phyloP scores from a whole-genome alignment of 2,329 filamentous ascomycete species.

The Aspergillus jensenii region DNA sequence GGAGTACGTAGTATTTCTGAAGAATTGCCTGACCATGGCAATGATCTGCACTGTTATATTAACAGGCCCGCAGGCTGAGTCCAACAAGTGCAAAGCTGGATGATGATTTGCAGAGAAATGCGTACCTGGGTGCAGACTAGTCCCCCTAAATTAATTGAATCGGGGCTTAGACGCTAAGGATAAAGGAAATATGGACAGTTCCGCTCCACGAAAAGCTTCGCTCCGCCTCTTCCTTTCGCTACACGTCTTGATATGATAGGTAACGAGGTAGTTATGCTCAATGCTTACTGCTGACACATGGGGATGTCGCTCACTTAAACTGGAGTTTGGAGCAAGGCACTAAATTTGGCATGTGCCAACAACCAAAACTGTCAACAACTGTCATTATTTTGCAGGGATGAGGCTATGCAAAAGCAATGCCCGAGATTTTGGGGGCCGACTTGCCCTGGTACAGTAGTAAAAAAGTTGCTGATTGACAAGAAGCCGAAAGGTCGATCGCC shows the following conservation, averaged over 20 bases:
- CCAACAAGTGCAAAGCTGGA: neutral
- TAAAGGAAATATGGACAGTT: neutral
- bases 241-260: too few relatives aligned
- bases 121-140: too few relatives aligned
- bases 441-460: neutral
- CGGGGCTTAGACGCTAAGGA: neutral
- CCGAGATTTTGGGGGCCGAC: neutral
- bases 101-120: neutral
- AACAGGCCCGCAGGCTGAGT: neutral
- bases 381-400: neutral
- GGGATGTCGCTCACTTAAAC: neutral
- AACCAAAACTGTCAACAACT: neutral
- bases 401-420: neutral
- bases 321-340: neutral
- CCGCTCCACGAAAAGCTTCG: neutral
- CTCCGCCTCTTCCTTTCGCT: neutral
- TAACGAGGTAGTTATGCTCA: neutral
- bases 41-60: neutral
- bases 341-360: neutral
- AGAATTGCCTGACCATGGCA: neutral
- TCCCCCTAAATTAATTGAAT: too few relatives aligned
- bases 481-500: neutral
- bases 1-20: neutral
- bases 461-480: neutral
- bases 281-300: neutral